phyloP scores from a whole-genome alignment of 768 basidiomycete species.

The Amanita molliuscula region DNA sequence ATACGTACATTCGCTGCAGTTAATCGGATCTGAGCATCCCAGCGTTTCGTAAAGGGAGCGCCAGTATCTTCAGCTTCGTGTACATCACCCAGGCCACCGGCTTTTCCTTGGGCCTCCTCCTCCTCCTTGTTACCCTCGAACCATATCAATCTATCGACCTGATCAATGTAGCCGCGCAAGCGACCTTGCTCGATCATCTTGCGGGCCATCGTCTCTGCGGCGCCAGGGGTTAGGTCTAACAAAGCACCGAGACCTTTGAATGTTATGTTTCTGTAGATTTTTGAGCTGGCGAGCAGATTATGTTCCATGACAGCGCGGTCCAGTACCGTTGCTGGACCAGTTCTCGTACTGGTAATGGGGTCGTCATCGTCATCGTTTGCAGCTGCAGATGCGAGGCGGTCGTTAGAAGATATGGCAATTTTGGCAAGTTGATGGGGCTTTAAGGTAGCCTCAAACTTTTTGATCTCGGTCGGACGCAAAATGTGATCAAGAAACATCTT shows the following conservation, averaged over 20 bases:
- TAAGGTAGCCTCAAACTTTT: constrained; percentile 79
- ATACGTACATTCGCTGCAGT: constrained; percentile 74
- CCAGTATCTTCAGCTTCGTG: constrained; percentile 84
- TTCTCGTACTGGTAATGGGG: constrained; percentile 60
- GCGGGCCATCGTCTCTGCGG: constrained; percentile 94
- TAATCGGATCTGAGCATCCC: constrained; percentile 89
- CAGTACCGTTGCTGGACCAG: constrained; percentile 89
- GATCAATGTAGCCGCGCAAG: constrained; percentile 88
- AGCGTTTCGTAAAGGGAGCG: constrained; percentile 84
- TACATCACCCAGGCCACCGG: constrained; percentile 85
- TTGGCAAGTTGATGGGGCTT: constrained; percentile 93
- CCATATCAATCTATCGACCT: constrained; percentile 89
- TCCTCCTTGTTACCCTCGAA: constrained; percentile 85
- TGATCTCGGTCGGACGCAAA: constrained; percentile 79
- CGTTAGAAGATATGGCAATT: constrained; percentile 76
- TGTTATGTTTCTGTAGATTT: constrained; percentile 96
- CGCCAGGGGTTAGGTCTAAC: constrained; percentile 81
- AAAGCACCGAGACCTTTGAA: constrained; percentile 89
- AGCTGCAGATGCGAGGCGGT: constrained; percentile 60
- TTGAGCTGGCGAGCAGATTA: constrained; percentile 92
- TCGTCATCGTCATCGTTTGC: constrained; percentile 46
- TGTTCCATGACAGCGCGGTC: constrained; percentile 99
- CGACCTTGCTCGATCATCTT: constrained; percentile 99
- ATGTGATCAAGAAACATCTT: constrained; percentile 99
- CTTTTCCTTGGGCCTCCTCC: constrained; percentile 89